phyloP scores from a whole-genome alignment of 2,329 filamentous ascomycete species.

The Trematosphaeria pertusa region DNA sequence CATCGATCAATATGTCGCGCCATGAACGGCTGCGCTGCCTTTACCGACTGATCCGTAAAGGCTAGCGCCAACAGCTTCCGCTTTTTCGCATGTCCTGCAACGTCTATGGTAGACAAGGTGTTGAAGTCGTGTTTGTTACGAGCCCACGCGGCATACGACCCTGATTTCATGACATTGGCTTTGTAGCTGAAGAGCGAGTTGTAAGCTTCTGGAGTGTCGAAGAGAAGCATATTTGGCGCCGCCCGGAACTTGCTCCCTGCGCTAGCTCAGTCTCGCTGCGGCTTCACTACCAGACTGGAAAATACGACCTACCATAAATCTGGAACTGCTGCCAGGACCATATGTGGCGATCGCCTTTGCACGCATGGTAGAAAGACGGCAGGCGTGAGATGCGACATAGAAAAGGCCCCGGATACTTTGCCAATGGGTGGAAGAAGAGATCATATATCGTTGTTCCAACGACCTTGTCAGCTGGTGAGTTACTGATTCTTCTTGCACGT shows the following conservation, averaged over 20 bases:
- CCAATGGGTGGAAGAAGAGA: constrained; percentile 19
- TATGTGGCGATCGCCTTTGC: constrained; percentile 17
- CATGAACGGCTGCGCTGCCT: constrained; percentile 13
- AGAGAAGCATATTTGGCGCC: constrained; percentile 10
- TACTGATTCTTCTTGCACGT: background rate
- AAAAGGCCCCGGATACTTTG: constrained; percentile 16
- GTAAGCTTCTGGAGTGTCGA: constrained; percentile 4
- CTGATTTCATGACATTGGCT: constrained; percentile 9
- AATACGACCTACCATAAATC: constrained; percentile 11
- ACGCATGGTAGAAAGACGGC: constrained; percentile 20
- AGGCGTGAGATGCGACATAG: constrained; percentile 4
- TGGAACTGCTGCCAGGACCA: constrained; percentile 18
- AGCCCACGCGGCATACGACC: constrained; percentile 10
- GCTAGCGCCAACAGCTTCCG: constrained; percentile 17
- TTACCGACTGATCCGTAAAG: constrained; percentile 21
- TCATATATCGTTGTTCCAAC: constrained; percentile 11
- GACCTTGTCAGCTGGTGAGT: background rate
- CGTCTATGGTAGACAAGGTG: constrained; percentile 10
- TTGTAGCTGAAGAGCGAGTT: constrained; percentile 8
- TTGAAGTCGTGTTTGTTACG: constrained; percentile 12
- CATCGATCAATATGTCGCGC: constrained; percentile 21
- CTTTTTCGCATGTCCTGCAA: constrained; percentile 11
- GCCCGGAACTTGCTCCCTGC: constrained; percentile 3
- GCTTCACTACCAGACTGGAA: background rate
- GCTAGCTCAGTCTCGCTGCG: too few species aligned